Evolutionary conservation across 2,329 filamentous ascomycete species (phyloP).

Genomic region (Fusarium coicis): DNA sequence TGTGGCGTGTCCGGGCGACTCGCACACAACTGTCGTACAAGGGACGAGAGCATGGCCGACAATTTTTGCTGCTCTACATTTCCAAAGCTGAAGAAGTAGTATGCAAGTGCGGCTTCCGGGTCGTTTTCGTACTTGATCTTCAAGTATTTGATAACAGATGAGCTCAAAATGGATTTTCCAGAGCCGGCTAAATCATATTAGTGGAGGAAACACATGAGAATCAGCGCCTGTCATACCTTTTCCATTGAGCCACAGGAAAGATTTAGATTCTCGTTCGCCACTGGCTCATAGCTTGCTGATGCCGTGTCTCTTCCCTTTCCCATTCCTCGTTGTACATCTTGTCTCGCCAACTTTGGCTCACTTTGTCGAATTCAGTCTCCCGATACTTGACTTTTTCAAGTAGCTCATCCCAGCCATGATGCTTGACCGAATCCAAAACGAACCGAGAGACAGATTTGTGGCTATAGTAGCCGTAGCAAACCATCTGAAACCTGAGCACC

Average conservation of each 20-base stretch:
- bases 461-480: not conserved
- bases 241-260: not conserved
- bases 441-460: not conserved
- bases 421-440: accelerated
- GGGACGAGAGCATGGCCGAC: accelerated
- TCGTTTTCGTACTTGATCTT: accelerated
- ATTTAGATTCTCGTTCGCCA: accelerated
- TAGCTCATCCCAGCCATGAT: not conserved
- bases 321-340: not conserved
- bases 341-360: not conserved
- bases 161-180: not conserved
- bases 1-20: accelerated
- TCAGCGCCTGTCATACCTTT: accelerated
- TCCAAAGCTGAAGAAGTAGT: not conserved
- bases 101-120: accelerated
- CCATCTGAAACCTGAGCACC: not conserved
- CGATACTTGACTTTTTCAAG: accelerated
- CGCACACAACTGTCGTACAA: accelerated
- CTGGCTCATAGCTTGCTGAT: not conserved
- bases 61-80: accelerated
- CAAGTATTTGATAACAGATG: accelerated
- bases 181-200: not conserved
- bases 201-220: accelerated
- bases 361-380: accelerated
- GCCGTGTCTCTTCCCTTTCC: accelerated